Conservation (phyloP, 352 stramenopile species). For the Pythium folliculosum region DNA sequence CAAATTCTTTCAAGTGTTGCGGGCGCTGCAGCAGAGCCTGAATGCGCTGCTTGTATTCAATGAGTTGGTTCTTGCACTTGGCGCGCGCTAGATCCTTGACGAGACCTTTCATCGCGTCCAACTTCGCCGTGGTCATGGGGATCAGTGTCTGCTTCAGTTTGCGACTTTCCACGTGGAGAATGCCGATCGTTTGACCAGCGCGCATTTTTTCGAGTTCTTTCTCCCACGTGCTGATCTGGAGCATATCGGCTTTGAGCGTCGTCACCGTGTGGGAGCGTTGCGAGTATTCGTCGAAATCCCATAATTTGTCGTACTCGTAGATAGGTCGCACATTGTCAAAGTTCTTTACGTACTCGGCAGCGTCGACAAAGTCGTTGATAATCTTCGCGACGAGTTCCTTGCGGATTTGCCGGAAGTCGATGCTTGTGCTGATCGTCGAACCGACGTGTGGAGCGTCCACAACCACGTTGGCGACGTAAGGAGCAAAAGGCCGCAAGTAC, state of each 20-base stretch:
- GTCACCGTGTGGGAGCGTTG: conserved; percentile 82
- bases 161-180: conserved; percentile 91
- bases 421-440: conserved; percentile 67
- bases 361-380: conserved; percentile 83
- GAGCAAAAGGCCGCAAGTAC: conserved; percentile 86
- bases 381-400: conserved; percentile 86
- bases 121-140: conserved; percentile 90
- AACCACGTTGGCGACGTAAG: conserved; percentile 69
- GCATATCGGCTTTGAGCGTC: conserved; percentile 89
- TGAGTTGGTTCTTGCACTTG: conserved; percentile 88
- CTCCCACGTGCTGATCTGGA: conserved; percentile 90
- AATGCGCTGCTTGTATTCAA: conserved; percentile 91
- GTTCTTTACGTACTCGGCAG: conserved; percentile 89
- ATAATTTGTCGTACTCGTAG: conserved; percentile 90
- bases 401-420: conserved; percentile 75
- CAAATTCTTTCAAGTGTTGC: conserved; percentile 92
- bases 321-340: conserved; percentile 93
- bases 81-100: conserved; percentile 89
- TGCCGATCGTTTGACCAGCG: conserved; percentile 89
- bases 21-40: conserved; percentile 81
- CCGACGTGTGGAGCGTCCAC: conserved; percentile 77
- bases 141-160: conserved; percentile 93
- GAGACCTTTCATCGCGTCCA: conserved; percentile 92
- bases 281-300: conserved; percentile 89
- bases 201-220: conserved; percentile 95